Evolutionary conservation across 1,284 basidiomycete species (phyloP), one percentile per base, ranked within the genome.

Genomic region (Thecaphora frezii): DNA sequence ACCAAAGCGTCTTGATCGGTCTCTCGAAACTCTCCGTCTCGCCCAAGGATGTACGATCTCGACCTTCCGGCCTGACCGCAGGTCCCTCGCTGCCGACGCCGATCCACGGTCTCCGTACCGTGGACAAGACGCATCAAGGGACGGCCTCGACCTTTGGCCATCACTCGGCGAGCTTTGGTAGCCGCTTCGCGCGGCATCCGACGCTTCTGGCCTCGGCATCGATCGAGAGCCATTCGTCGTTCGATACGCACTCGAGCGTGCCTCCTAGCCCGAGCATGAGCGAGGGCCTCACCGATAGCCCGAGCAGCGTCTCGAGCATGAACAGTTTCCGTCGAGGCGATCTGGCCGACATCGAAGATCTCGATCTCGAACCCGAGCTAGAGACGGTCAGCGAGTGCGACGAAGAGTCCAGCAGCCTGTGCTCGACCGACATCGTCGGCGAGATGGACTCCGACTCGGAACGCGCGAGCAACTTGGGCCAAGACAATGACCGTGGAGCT

Each of bases 271-370:
- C 64, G 7, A 67, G 64, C 54, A 63, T 67, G 56, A 67, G 64
- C 48, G 64, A 67, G 19, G 52, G 55, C 3, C 56, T 67, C 37
- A 67, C 64, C 33, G 64, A 67, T 37, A 73, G 71, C 33, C 71
- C 73, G 4, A 71, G 69, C 46, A 73, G 70, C 37, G 49, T 77
- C 22, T 69, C 72, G 9, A 73, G 69, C 48, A 61, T 71, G 39
- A 68, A 47, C 54, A 71, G 69, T 41, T 70, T 66, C 38, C 62
- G 63, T 37, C 68, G 65, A 24, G 75, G 75, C 41, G 73, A 77
- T 18, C 56, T 69, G 24, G 71, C 71, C 25, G 75, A 77, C 51
- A 69, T 74, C 18, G 75, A 77, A 42, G 75, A 77, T 40, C 58
- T 73, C 22, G 71, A 74, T 42, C 55, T 71, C 12, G 74, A 76